Evolutionary conservation across 768 basidiomycete genomes (phyloP).

Genomic region (Royoungia palumana): DNA sequence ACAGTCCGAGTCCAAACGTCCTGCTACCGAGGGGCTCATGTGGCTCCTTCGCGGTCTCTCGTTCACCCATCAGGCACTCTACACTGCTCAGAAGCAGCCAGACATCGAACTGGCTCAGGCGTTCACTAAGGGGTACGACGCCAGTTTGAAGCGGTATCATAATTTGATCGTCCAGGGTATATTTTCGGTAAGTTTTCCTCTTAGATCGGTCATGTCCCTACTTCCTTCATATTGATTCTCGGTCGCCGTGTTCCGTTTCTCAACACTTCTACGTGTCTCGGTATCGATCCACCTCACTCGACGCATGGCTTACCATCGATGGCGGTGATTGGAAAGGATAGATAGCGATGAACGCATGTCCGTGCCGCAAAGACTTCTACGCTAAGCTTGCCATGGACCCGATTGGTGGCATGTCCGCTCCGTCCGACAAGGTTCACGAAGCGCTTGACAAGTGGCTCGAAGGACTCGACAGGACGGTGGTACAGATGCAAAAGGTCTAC

Average conservation of each 20-base stretch:
- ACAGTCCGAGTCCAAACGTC: slow-evolving; percentile 79
- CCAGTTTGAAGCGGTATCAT: slow-evolving; percentile 81
- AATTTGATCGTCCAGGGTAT: slow-evolving; percentile 67
- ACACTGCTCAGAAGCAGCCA: slow-evolving; percentile 64
- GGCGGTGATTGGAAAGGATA: neutral
- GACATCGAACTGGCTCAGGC: slow-evolving; percentile 53
- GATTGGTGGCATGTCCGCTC: slow-evolving; percentile 44
- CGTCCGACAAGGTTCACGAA: slow-evolving; percentile 49
- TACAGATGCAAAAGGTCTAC: slow-evolving; percentile 50
- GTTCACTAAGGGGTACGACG: slow-evolving; percentile 80
- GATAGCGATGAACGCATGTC: slow-evolving; percentile 61
- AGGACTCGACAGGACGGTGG: slow-evolving; percentile 52
- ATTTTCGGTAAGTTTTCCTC: slow-evolving; percentile 45
- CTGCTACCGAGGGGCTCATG: slow-evolving; percentile 86
- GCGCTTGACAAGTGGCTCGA: slow-evolving; percentile 60
- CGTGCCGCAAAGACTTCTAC: slow-evolving; percentile 62
- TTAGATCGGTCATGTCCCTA: neutral
- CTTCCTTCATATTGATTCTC: neutral
- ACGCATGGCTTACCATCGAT: too few relatives aligned
- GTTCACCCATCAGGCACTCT: slow-evolving; percentile 84
- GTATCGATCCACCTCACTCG: too few relatives aligned
- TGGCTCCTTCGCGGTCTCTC: slow-evolving; percentile 91
- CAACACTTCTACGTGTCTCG: too few relatives aligned
- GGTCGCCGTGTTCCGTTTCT: too few relatives aligned
- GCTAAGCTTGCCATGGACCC: slow-evolving; percentile 56